phyloP scores from a whole-genome alignment of 2,329 filamentous ascomycete genomes.

The Daldinia sp. region DNA sequence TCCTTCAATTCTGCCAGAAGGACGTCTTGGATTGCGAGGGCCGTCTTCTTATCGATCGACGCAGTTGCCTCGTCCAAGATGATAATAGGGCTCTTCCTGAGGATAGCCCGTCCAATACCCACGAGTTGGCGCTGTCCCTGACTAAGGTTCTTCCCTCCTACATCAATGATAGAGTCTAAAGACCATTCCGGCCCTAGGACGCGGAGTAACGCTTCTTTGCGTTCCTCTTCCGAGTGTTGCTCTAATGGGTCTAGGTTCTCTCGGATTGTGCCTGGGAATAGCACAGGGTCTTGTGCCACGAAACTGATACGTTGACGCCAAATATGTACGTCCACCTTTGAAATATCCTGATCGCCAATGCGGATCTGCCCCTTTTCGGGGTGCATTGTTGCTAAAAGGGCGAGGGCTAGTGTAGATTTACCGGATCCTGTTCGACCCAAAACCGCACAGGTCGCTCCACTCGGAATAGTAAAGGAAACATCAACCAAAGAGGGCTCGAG shows the following conservation, averaged over 20 bases:
- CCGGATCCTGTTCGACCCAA: constrained; percentile 87
- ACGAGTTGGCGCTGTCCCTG: constrained; percentile 71
- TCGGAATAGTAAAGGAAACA: constrained; percentile 76
- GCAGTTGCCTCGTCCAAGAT: constrained; percentile 73
- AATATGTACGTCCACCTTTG: constrained; percentile 60
- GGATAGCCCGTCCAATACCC: constrained; percentile 66
- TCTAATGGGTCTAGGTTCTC: constrained; percentile 75
- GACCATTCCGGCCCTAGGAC: constrained; percentile 63
- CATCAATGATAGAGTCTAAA: constrained; percentile 62
- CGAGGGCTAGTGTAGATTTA: constrained; percentile 78
- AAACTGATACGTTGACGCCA: constrained; percentile 68
- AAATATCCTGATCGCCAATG: constrained; percentile 63
- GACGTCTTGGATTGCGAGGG: constrained; percentile 64
- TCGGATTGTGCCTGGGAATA: constrained; percentile 66
- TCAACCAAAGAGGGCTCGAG: constrained; percentile 76
- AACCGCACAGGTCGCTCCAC: constrained; percentile 68
- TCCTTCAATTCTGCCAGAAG: constrained; percentile 61
- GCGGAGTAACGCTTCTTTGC: constrained; percentile 61
- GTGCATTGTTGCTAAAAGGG: constrained; percentile 64
- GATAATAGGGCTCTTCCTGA: constrained; percentile 67
- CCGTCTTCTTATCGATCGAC: constrained; percentile 67
- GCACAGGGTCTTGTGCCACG: constrained; percentile 69
- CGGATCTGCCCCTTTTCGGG: constrained; percentile 60
- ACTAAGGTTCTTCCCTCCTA: constrained; percentile 68
- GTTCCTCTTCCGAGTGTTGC: constrained; percentile 62